Evolutionary conservation across 345 rosid species (phyloP).

Genomic region (Melaleuca quinquenervia): DNA sequence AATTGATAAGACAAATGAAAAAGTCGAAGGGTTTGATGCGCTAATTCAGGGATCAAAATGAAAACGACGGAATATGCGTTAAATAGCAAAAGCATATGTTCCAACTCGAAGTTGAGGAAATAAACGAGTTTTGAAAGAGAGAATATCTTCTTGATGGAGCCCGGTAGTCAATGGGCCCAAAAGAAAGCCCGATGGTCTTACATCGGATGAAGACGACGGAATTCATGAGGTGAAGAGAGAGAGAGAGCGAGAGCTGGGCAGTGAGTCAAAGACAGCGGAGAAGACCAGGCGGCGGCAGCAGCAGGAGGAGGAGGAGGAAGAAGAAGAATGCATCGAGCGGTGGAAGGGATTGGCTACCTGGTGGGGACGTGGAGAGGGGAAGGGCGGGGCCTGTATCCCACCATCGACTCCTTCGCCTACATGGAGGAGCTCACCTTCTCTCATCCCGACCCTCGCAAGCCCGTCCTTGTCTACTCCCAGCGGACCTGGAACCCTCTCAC

Average conservation of each 20-base stretch:
- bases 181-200: background rate
- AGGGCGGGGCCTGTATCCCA: conserved; percentile 61
- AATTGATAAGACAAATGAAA: background rate
- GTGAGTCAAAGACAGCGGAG: background rate
- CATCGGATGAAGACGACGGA: background rate
- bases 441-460: conserved; percentile 45
- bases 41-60: background rate
- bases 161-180: background rate
- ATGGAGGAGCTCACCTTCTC: conserved; percentile 62
- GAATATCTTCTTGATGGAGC: background rate
- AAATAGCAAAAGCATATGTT: background rate
- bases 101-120: background rate
- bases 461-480: conserved; percentile 56
- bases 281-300: background rate
- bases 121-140: background rate
- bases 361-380: conserved; percentile 74
- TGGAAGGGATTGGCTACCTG: conserved; percentile 44
- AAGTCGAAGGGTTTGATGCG: background rate
- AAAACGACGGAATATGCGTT: background rate
- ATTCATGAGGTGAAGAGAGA: background rate
- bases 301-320: background rate
- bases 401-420: conserved; percentile 48
- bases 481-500: conserved; percentile 58
- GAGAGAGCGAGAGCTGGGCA: background rate
- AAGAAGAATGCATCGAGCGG: conserved; percentile 31